Conservation (phyloP, 345 rosid genomes). For the Tarenaya hassleriana region DNA sequence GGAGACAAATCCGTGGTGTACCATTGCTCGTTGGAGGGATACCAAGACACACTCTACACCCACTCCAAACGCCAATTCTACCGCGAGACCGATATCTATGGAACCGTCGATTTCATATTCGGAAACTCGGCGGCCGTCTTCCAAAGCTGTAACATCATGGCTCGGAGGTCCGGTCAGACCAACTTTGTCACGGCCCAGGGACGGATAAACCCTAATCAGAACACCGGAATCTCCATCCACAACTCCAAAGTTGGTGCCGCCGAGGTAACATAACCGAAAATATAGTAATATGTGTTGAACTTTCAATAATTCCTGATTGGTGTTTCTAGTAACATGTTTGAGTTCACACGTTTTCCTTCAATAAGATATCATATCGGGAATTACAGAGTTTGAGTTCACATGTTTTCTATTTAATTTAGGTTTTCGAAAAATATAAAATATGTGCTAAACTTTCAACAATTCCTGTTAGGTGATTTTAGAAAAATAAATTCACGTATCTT, state of each 20-base stretch:
- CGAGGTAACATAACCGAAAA: no score
- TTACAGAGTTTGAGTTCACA: no score
- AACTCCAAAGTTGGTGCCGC: constrained; percentile 32
- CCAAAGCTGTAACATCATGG: constrained; percentile 46
- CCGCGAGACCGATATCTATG: constrained; percentile 36
- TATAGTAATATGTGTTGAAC: no score
- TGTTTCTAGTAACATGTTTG: no score
- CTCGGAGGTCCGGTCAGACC: constrained; percentile 31
- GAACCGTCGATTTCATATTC: constrained; percentile 62
- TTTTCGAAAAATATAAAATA: no score
- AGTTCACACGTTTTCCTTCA: no score
- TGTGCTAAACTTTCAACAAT: no score
- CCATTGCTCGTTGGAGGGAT: constrained; percentile 36
- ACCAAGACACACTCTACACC: constrained; percentile 58
- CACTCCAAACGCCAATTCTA: constrained; percentile 55
- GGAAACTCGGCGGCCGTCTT: constrained; percentile 59
- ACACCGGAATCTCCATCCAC: constrained; percentile 58
- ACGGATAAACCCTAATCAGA: constrained; percentile 50
- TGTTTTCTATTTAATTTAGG: no score
- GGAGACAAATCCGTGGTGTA: constrained; percentile 43
- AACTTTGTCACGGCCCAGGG: constrained; percentile 60
- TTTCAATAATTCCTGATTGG: no score
- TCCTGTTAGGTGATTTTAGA: no score
- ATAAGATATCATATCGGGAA: no score
- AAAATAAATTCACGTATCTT: no score